These are phyloP conservation scores for Diaporthe vaccinii DNA, from an alignment of 2,329 filamentous ascomycete genomes.

Conservation along the genomic window DNA sequence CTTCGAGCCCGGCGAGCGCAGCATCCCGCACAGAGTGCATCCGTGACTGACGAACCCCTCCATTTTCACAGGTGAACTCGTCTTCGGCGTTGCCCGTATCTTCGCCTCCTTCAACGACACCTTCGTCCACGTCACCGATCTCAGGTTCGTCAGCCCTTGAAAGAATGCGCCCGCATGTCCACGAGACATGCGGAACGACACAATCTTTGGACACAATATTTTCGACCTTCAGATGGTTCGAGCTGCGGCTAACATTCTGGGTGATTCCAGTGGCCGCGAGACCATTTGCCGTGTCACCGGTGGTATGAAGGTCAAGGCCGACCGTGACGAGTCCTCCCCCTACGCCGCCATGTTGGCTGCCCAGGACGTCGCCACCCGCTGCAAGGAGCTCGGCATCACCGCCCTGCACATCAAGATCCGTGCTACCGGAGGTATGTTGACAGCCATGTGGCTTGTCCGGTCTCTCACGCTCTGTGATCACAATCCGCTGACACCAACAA, in stretches of 20 bases:
- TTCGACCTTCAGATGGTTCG: slow-evolving; percentile 27
- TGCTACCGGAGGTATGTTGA: slow-evolving; percentile 89
- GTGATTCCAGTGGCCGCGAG: slow-evolving; percentile 94
- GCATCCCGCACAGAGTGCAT: slow-evolving; percentile 1
- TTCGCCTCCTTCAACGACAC: slow-evolving; percentile 96
- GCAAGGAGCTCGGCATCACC: slow-evolving; percentile 81
- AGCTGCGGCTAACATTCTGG: slow-evolving; percentile 73
- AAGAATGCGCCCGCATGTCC: slow-evolving; percentile 38
- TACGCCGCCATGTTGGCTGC: slow-evolving; percentile 99
- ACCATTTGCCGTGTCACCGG: slow-evolving; percentile 99
- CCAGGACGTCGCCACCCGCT: slow-evolving; percentile 94
- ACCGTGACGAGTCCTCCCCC: slow-evolving; percentile 99
- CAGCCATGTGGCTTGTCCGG: background rate
- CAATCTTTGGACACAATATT: background rate
- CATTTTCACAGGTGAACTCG: slow-evolving; percentile 81
- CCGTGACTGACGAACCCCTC: slow-evolving; percentile 42
- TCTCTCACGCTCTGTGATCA: background rate
- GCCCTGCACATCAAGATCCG: slow-evolving; percentile 99
- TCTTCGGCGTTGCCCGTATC: slow-evolving; percentile 98
- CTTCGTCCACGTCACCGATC: slow-evolving; percentile 99
- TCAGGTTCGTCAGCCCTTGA: slow-evolving; percentile 74
- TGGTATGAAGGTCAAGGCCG: slow-evolving; percentile 99
- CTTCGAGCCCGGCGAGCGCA: background rate
- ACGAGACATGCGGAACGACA: slow-evolving; percentile 15
- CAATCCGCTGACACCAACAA: background rate